These are phyloP conservation scores for Kwoniella botswanensis DNA, from an alignment of 768 basidiomycete genomes.

Conservation along the genomic window DNA sequence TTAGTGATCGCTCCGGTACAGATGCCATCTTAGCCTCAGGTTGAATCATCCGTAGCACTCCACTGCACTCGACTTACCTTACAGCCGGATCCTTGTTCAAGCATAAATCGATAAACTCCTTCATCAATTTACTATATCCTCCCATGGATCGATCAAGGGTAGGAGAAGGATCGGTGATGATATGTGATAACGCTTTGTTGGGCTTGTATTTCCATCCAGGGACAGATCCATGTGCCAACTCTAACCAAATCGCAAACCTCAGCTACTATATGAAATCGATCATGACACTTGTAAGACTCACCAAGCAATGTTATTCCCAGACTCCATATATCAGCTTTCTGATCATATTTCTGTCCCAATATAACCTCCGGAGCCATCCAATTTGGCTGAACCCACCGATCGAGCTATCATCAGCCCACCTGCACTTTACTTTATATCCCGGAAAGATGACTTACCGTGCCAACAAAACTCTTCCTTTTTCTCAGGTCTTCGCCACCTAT, in stretches of 20 bases:
- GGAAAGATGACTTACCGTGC: conserved; percentile 62
- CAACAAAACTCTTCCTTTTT: conserved; percentile 89
- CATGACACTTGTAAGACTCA: conserved; percentile 5
- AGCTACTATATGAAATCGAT: not conserved
- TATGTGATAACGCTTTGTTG: conserved; percentile 74
- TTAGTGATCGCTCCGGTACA: not conserved
- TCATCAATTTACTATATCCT: conserved; percentile 76
- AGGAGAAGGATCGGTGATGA: conserved; percentile 78
- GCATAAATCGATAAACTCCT: conserved; percentile 81
- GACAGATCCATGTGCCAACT: conserved; percentile 82
- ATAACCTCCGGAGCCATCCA: conserved; percentile 99
- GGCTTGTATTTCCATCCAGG: conserved; percentile 80
- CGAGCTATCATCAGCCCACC: too few relatives aligned
- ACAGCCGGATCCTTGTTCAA: conserved; percentile 80
- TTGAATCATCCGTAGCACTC: not conserved
- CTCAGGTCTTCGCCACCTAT: conserved; percentile 8
- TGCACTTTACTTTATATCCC: not conserved
- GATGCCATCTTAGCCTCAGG: not conserved
- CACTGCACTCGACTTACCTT: conserved; percentile 61
- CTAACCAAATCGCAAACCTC: conserved; percentile 50
- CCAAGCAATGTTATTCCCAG: conserved; percentile 88
- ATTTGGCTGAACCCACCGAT: conserved; percentile 66
- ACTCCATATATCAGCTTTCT: conserved; percentile 89
- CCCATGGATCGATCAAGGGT: conserved; percentile 69
- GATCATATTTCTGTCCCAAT: conserved; percentile 77